Evolutionary conservation across 2,329 filamentous ascomycete species (phyloP), one percentile per base, ranked within the genome.

Genomic region (Bipolaris victoriae): DNA sequence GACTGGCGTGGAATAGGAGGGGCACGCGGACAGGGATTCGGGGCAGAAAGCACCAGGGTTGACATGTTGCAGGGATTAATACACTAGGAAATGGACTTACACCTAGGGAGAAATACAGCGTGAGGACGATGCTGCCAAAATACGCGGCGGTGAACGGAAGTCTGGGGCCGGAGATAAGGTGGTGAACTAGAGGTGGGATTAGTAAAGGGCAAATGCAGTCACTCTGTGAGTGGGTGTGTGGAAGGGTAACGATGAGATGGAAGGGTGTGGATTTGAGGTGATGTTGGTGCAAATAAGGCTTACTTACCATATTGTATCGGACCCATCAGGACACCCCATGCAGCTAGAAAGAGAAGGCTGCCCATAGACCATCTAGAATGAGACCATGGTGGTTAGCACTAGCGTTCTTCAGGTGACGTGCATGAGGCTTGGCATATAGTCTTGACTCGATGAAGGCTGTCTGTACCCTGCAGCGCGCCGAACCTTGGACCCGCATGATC

Each of bases 291-390:
- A 44, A 62, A 57, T 53, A 54, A 67, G 64, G 60, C 57, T 78
- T 77, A 60, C 67, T 68, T 66, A 69, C 81, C 77, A 77, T 98
- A 99, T 67, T 87, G 84, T 79, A 88, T 83, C 91, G 93, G 53
- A 43, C 95, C 95, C 91, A 97, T 96, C 80, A 98, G 86, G 66
- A 94, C 91, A 24, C 92, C 92, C 85, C 95, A 99, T 67, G 93
- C 97, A 67, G 87, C 86, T 69, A 98, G 84, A 82, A 98, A 98
- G 65, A 99, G 84, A 47, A 90, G 74, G 47, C 94, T 97, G 53
- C 93, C 95, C 76, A 97, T 88, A 48, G 94, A 92, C 95, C 95
- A 99, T 82, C 95, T 98, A 78, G 33, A 74, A 66, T 63, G 48
- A 66, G 62, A 61, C 55, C 63, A 66, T 55, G 69, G 36, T 61